A percentile compares a stretch with the other conserved stretches of the same genome.
These are phyloP conservation scores for Rhodocollybia butyracea DNA, from an alignment of 768 basidiomycete species.

Conservation along the genomic window DNA sequence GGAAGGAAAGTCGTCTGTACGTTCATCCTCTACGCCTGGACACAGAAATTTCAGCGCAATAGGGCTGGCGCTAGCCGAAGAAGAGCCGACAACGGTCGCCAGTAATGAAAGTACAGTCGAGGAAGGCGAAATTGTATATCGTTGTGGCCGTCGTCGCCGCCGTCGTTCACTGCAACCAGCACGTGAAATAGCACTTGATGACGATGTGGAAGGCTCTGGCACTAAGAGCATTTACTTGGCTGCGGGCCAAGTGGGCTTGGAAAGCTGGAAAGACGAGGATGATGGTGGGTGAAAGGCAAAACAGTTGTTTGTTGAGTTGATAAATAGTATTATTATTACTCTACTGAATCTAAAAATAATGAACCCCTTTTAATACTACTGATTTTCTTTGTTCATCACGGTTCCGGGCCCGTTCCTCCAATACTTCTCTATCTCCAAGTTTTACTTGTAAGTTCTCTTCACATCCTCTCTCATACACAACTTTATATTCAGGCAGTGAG, in stretches of 20 bases:
- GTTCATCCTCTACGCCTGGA: conserved; percentile 37
- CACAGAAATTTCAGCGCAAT: conserved; percentile 62
- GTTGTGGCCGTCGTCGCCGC: conserved; percentile 18
- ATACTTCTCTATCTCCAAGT: conserved; percentile 29
- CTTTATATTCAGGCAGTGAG: conserved; percentile 56
- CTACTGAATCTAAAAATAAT: neutral
- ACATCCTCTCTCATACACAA: conserved; percentile 64
- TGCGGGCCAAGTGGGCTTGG: neutral
- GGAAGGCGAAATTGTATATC: conserved; percentile 36
- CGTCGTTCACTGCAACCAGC: conserved; percentile 19
- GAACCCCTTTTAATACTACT: neutral
- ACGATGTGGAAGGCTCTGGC: conserved; percentile 4
- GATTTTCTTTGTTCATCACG: conserved; percentile 1
- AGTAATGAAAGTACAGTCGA: conserved; percentile 51
- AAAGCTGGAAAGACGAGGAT: neutral
- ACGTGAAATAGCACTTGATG: conserved; percentile 6
- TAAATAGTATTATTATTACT: conserved; percentile 7
- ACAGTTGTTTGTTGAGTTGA: neutral
- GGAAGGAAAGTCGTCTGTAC: conserved; percentile 3
- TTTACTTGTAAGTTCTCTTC: conserved; percentile 47
- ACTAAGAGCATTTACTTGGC: conserved; percentile 7
- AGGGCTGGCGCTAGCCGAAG: conserved; percentile 45
- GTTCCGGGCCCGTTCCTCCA: conserved; percentile 25
- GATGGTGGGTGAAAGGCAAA: neutral
- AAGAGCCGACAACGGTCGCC: conserved; percentile 48